Base-by-base conservation (phyloP, 192 early-diverging fungal species). In the Rhizoclosmatium globosum region DNA sequence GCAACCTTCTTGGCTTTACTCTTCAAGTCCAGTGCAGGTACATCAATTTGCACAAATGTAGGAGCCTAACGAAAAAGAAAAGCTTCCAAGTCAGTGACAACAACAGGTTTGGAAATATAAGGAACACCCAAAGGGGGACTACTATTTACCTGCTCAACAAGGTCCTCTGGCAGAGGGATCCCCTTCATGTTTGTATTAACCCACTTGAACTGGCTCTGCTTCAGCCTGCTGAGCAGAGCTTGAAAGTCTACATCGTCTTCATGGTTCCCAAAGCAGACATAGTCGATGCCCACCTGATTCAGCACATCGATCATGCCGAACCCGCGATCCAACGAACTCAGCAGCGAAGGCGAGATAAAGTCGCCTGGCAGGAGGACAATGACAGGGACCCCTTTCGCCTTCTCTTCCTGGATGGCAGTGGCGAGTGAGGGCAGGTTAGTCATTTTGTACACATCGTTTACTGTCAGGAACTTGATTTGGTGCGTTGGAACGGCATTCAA, bases 201-300 rank as follows among this genome's bases (percentile, higher is more conserved):
- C 72, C 72, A 74, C 72, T 15, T 41, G 31, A 74, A 74, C 2
- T 59, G 6, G 31, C 58, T 62, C 44, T 74, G 72, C 39, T 3
- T 43, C 13, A 74, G 41, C 41, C 72, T 53, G 59, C 44, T 57
- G 19, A 21, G 17, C 48, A 74, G 44, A 3, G 72, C 23, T 6
- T 21, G 31, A 62, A 74, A 74, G 42, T 74, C 72, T 7, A 74
- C 59, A 47, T 74, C 72, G 44, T 74, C 72, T 58, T 74, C 72
- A 42, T 74, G 72, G 9, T 74, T 62, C n/a, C 72, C 72, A 38
- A 74, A 74, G 53, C 72, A 74, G 21, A 74, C 72, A 46, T 62
- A 74, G 59, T 74, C 72, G 60, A 74, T 31, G 23, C 72, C 72
- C 39, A 21, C n/a, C 72, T 74, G 23, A 46, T 74, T 74, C 17